These are phyloP conservation scores for Cladophialophora immunda DNA, from an alignment of 2,329 filamentous ascomycete genomes.

Conservation along the genomic window DNA sequence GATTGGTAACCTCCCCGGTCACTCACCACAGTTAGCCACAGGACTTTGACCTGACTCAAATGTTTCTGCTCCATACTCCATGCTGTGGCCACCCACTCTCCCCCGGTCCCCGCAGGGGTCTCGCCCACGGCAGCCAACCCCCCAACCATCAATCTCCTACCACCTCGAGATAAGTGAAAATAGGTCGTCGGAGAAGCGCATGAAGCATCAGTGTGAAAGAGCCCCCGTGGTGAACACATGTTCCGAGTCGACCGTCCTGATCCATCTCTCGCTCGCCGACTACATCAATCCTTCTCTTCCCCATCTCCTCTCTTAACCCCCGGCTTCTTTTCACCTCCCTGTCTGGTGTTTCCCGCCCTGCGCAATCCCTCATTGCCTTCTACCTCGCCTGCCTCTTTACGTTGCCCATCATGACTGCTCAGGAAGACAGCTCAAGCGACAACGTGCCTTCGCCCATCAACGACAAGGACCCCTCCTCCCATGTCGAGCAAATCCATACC, in stretches of 20 bases:
- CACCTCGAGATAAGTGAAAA: not conserved
- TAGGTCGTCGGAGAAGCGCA: constrained; percentile 3
- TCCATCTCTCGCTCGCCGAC: constrained; percentile 6
- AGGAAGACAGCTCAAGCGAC: constrained; percentile 31
- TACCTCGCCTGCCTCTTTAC: not conserved
- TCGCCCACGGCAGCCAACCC: not conserved
- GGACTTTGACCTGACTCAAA: not conserved
- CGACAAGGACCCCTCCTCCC: constrained; percentile 41
- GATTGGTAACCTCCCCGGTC: constrained; percentile 2
- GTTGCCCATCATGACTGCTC: constrained; percentile 30
- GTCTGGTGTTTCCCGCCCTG: not conserved
- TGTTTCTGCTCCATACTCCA: not conserved
- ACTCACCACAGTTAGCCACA: not conserved
- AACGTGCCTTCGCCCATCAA: constrained; percentile 23
- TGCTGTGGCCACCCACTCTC: constrained; percentile 4
- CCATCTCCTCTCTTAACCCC: not conserved
- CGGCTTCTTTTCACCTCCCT: constrained; percentile 1
- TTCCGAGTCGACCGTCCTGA: not conserved
- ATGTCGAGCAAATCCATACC: constrained; percentile 43
- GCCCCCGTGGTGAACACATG: not conserved
- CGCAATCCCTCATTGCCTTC: constrained; percentile 1
- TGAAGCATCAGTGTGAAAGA: not conserved
- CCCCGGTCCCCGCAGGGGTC: not conserved
- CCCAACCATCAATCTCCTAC: not conserved
- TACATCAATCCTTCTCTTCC: constrained; percentile 14